Base-by-base conservation (phyloP, 2,329 filamentous ascomycete genomes). In the Raffaelea albimanens region DNA sequence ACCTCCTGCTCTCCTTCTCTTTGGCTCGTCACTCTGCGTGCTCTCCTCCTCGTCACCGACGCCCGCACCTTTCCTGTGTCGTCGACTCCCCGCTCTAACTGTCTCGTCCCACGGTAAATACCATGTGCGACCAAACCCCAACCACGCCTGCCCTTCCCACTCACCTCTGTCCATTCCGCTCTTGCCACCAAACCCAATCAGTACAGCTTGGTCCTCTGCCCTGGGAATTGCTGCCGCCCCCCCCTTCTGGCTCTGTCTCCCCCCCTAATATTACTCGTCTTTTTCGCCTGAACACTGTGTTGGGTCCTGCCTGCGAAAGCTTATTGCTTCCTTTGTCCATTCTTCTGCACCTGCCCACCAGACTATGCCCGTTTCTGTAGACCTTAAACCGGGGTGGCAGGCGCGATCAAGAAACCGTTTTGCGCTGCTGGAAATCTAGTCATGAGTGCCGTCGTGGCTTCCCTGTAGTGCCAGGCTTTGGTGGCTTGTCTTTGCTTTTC, bases 121-220 rank as follows among this genome's bases (percentile, higher is more conserved):
- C 51, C 40, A 53, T 50, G 55, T 53, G 40, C 40, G 20, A 41
- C 56, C 54, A 22, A 23, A 16, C 40, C 20, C 14, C 8, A 22
- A 9, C 5, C 20, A 3, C 3, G 9, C 5, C 20, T 3, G 8
- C 16, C 22, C 20, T 23, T 41, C 20, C 40, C 5, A 10, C 39
- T 20, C 16, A 5, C 21, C 11, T 38, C 34, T 38, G 69, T 64
- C 57, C 68, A 68, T 66, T 68, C 65, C 65, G 67, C 66, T 67
- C 64, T 69, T 61, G 63, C 67, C 67, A 39, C 22, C 39, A 70
- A 59, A 55, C 67, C 67, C 66, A 62, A 68, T 69, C 65, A 64
- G 68, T 68, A n/a, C 18, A 42, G 43, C 20, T 23, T 43, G 39
- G n/a, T 9, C 43, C 18, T 40, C 31, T 45, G n/a, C 33, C 19